Conservation (phyloP, 2,329 filamentous ascomycete species). For the Mariannaea elegans region DNA sequence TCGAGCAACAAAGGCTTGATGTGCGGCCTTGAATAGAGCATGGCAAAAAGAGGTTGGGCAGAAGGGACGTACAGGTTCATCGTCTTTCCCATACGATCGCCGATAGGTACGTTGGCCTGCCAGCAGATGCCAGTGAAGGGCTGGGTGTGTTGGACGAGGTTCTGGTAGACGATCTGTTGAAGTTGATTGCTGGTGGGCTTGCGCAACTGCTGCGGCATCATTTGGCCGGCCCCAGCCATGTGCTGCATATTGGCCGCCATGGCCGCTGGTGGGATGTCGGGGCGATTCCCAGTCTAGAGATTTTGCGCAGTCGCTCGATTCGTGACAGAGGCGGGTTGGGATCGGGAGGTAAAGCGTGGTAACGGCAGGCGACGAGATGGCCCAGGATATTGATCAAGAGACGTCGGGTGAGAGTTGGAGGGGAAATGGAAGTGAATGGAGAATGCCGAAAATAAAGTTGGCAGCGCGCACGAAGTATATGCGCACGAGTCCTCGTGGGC, state of each 20-base stretch:
- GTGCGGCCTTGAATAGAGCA: background rate
- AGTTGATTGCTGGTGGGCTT: conserved; percentile 43
- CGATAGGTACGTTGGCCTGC: conserved; percentile 49
- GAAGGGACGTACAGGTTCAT: conserved; percentile 52
- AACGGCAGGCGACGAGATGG: background rate
- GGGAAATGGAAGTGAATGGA: conserved; percentile 1
- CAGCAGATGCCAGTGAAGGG: conserved; percentile 47
- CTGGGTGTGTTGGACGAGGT: conserved; percentile 47
- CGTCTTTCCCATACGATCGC: conserved; percentile 54
- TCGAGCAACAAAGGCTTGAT: background rate
- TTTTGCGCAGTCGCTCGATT: conserved; percentile 14
- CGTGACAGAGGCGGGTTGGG: conserved; percentile 8
- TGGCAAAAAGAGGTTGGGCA: background rate
- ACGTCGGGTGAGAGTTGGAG: background rate
- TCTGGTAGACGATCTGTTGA: conserved; percentile 52
- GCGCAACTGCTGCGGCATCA: conserved; percentile 55
- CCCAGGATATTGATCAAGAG: background rate
- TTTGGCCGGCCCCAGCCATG: conserved; percentile 59
- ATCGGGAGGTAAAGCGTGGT: conserved; percentile 2
- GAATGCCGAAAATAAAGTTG: conserved; percentile 18
- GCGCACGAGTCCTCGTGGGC: conserved; percentile 7
- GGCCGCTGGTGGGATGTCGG: conserved; percentile 49
- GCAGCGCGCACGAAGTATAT: conserved; percentile 1
- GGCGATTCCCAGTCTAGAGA: conserved; percentile 32
- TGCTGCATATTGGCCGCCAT: conserved; percentile 70